Percentiles rank a stretch among this genome's conserved stretches.
Evolutionary conservation across 257 asterid genomes (phyloP).

Genomic region (Phtheirospermum japonicum): DNA sequence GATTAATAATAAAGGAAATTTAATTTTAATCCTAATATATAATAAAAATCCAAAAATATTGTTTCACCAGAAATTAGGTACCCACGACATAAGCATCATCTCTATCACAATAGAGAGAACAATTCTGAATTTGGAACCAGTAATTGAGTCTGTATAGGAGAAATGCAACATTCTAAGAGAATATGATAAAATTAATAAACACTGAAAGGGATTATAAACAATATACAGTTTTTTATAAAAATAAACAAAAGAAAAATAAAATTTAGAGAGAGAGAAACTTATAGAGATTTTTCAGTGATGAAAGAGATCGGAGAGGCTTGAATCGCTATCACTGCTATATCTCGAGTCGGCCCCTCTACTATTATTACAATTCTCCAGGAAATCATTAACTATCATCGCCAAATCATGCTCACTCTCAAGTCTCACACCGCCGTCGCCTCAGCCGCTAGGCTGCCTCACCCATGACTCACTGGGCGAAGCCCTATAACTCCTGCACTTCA

Average conservation of each 20-base stretch:
- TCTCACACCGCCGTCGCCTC: constrained; percentile 47
- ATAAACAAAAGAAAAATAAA: not conserved
- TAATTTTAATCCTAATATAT: too few species aligned
- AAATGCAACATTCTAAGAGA: too few species aligned
- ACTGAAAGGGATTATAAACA: too few species aligned
- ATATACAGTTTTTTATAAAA: too few species aligned
- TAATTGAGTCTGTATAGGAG: too few species aligned
- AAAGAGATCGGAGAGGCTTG: constrained; percentile 50
- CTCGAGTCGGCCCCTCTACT: constrained; percentile 51
- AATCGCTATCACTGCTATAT: constrained; percentile 77
- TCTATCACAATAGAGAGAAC: not conserved
- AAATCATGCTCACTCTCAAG: constrained; percentile 74
- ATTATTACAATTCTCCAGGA: constrained; percentile 56
- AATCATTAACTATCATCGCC: constrained; percentile 76
- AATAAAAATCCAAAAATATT: too few species aligned
- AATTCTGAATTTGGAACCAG: constrained; percentile 3
- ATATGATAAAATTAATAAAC: too few species aligned
- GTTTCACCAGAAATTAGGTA: too few species aligned
- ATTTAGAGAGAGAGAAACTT: constrained; percentile 27
- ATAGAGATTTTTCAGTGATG: constrained; percentile 64
- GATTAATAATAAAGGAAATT: too few species aligned
- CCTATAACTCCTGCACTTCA: constrained; percentile 52
- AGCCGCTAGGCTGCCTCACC: constrained; percentile 40
- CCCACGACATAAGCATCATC: not conserved
- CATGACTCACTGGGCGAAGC: constrained; percentile 46